Conservation (phyloP, 257 asterid species). For the Solanum stenotomum region DNA sequence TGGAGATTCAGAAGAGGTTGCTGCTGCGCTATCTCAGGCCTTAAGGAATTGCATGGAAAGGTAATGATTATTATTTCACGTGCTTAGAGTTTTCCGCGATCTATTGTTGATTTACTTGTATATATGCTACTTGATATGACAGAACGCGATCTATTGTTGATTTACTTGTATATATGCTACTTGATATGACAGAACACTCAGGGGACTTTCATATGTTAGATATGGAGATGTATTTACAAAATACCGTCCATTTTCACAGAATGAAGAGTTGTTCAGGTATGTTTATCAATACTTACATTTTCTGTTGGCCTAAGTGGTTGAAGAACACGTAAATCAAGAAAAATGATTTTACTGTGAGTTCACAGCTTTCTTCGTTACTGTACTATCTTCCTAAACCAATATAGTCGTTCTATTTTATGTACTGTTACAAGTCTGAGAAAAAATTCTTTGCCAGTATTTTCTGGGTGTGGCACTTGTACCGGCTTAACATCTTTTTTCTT, state of each 20-base stretch:
- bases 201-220: conserved; percentile 75
- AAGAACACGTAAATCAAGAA: neutral
- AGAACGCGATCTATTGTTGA: neutral
- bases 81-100: conserved; percentile 1
- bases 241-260: conserved; percentile 69
- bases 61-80: conserved; percentile 25
- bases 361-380: neutral
- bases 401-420: neutral
- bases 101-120: conserved; percentile 11
- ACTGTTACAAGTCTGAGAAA: neutral
- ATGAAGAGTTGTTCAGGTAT: conserved; percentile 85
- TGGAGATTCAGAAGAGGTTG: conserved; percentile 98
- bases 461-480: neutral
- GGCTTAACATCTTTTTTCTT: neutral
- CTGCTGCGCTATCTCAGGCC: conserved; percentile 94
- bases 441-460: neutral
- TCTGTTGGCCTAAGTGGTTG: neutral
- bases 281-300: neutral
- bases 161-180: conserved; percentile 13
- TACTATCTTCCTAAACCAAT: neutral
- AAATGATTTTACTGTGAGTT: conserved; percentile 2
- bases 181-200: conserved; percentile 63
- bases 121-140: conserved; percentile 11
- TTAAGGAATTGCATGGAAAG: conserved; percentile 83
- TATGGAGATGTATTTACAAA: conserved; percentile 83